Conservation (phyloP, 2,329 filamentous ascomycete genomes). For the Colletotrichum sp. region DNA sequence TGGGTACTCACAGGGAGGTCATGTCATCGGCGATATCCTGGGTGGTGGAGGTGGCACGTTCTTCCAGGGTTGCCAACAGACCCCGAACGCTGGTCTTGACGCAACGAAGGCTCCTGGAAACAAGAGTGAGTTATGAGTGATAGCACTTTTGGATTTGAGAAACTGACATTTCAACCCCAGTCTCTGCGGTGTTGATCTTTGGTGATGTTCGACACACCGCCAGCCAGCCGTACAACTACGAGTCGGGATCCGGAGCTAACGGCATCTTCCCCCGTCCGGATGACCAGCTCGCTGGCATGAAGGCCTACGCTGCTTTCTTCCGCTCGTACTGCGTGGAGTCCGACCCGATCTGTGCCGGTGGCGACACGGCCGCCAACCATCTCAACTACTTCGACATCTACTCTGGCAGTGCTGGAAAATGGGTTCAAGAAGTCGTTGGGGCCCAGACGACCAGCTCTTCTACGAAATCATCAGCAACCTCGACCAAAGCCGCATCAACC, state of each 20-base stretch:
- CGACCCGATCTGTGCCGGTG: conserved; percentile 44
- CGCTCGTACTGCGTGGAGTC: conserved; percentile 39
- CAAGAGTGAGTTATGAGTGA: conserved; percentile 31
- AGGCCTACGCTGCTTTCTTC: conserved; percentile 27
- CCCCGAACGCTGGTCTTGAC: conserved; percentile 28
- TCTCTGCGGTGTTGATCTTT: conserved; percentile 37
- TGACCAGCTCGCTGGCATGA: conserved; percentile 30
- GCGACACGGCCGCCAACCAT: conserved; percentile 34
- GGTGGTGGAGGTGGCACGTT: conserved; percentile 37
- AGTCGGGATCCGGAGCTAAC: conserved; percentile 27
- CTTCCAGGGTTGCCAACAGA: conserved; percentile 33
- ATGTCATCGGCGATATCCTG: conserved; percentile 41
- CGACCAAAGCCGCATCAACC: neutral
- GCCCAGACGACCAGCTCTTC: neutral
- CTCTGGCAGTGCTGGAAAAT: conserved; percentile 8
- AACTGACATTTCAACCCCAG: conserved; percentile 10
- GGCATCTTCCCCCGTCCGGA: conserved; percentile 34
- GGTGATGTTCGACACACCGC: conserved; percentile 39
- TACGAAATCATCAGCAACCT: neutral
- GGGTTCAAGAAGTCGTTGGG: conserved; percentile 9
- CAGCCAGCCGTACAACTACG: conserved; percentile 36
- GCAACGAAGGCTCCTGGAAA: conserved; percentile 31
- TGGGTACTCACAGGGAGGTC: conserved; percentile 46
- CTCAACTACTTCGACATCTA: conserved; percentile 33
- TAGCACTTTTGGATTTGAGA: neutral